Evolutionary conservation across 1,139 yeast genomes (phyloP), one percentile per base, ranked within the genome.

Genomic region (Schizosaccharomyces versatilis): DNA sequence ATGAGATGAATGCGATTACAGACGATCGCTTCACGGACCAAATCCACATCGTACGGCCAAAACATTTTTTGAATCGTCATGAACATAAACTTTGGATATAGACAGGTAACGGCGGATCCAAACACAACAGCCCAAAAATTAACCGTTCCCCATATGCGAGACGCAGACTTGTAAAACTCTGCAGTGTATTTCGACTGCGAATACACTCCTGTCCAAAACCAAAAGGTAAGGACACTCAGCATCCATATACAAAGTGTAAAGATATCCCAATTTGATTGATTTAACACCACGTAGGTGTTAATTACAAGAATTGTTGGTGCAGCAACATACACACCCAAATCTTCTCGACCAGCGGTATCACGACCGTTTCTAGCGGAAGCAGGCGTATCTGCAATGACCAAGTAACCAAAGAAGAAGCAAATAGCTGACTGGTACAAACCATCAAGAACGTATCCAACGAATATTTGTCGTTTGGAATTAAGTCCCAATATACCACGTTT

Each of bases 261-360:
- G 94, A 94, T 85, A 68, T 90, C 98, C 98, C 98, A 90, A 64
- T 94, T 75, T 65, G 79, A 79, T 68, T 85, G 94, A 65, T 86
- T 94, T 61, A 82, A 68, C 63, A 85, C 65, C 54, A 90, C 80
- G 69, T 82, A 88, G 12, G 78, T 62, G 66, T 90, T 84, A 69
- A 95, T 85, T 9, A 94, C 71, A 57, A 82, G 71, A 59, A 84
- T 84, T 3, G 94, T 76, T 61, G 88, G 81, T 38, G 84, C 74
- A 6, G 93, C 82, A 47, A 84, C 94, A 55, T 78, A 73, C 9
- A 82, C 72, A 65, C 97, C 98, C 63, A 86, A 76, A 75, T 82
- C 81, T 66, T 78, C 88, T 63, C 97, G 77, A 66, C 86, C 95
- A 63, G 84, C 85, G 55, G 82, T 65, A 2, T 78, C 75, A 58